Evolutionary conservation across 371 early-diverging fungal species (phyloP).

Genomic region (Mycotypha africana): DNA sequence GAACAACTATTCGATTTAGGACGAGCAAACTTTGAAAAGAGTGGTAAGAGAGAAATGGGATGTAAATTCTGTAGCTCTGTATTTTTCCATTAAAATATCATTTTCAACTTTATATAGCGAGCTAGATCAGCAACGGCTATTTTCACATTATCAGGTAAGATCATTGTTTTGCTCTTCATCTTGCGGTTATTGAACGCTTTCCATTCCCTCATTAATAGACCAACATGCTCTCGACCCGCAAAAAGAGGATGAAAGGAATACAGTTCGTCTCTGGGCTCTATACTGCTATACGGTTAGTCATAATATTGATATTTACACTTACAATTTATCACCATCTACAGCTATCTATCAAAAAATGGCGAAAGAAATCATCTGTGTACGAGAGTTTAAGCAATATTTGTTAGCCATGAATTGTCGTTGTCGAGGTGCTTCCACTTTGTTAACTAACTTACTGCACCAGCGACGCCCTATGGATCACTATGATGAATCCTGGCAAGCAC

Average conservation of each 20-base stretch:
- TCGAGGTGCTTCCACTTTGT: slow-evolving; percentile 60
- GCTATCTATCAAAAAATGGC: slow-evolving; percentile 62
- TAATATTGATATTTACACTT: slow-evolving; percentile 60
- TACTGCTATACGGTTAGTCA: slow-evolving; percentile 43
- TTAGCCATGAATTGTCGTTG: slow-evolving; percentile 65
- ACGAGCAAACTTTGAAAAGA: slow-evolving; percentile 36
- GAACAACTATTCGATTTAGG: no score
- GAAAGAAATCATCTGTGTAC: slow-evolving; percentile 62
- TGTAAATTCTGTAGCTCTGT: no score
- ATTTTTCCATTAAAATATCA: not conserved
- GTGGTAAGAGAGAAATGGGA: slow-evolving; percentile 24
- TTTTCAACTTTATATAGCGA: slow-evolving; percentile 15
- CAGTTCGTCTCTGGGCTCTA: slow-evolving; percentile 61
- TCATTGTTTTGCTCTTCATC: not conserved
- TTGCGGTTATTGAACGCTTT: not conserved
- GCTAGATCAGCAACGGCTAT: slow-evolving; percentile 43
- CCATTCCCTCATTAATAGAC: slow-evolving; percentile 14
- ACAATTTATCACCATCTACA: slow-evolving; percentile 64
- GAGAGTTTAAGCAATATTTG: slow-evolving; percentile 68
- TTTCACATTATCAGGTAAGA: slow-evolving; percentile 44
- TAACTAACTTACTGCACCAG: slow-evolving; percentile 67
- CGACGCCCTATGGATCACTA: slow-evolving; percentile 53
- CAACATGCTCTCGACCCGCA: slow-evolving; percentile 33
- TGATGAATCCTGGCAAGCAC: slow-evolving; percentile 69
- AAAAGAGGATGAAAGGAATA: slow-evolving; percentile 57